A percentile compares a stretch with the other conserved stretches of the same genome.
Conservation (phyloP, 192 early-diverging fungal species). For the Helicostylum pulchrum region DNA sequence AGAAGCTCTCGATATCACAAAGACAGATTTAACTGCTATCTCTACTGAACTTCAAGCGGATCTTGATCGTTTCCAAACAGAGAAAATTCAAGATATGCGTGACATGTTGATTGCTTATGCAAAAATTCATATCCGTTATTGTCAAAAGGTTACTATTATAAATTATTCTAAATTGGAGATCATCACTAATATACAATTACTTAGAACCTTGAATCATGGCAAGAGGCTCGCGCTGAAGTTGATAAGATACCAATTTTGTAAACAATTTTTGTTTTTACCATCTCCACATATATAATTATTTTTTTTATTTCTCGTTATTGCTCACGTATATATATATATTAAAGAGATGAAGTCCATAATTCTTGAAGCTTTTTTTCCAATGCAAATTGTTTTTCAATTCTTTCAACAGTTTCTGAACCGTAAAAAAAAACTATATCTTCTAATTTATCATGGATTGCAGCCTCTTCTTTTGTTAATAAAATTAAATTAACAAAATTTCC, state of each 20-base stretch:
- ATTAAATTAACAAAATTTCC: constrained; percentile 72
- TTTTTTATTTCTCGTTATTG: neutral
- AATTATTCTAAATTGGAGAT: neutral
- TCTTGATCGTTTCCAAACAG: constrained; percentile 90
- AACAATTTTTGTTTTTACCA: neutral
- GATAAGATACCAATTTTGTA: constrained; percentile 40
- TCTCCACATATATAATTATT: neutral
- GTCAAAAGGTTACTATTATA: constrained; percentile 60
- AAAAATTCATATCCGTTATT: constrained; percentile 68
- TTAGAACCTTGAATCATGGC: constrained; percentile 57
- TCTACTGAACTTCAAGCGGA: constrained; percentile 84
- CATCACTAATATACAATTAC: neutral
- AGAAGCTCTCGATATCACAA: constrained; percentile 66
- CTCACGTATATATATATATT: constrained; percentile 2
- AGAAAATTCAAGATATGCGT: constrained; percentile 85
- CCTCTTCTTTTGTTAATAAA: constrained; percentile 81
- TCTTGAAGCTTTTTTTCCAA: constrained; percentile 18
- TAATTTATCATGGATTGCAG: constrained; percentile 51
- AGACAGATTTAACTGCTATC: constrained; percentile 68
- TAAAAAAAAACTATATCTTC: neutral
- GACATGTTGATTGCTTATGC: constrained; percentile 76
- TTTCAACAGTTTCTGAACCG: constrained; percentile 11
- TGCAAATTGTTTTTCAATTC: constrained; percentile 14
- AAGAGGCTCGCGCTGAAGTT: constrained; percentile 48
- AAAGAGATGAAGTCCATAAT: constrained; percentile 2